phyloP scores from a whole-genome alignment of 2,329 filamentous ascomycete genomes.

The Nannizzia gypsea region DNA sequence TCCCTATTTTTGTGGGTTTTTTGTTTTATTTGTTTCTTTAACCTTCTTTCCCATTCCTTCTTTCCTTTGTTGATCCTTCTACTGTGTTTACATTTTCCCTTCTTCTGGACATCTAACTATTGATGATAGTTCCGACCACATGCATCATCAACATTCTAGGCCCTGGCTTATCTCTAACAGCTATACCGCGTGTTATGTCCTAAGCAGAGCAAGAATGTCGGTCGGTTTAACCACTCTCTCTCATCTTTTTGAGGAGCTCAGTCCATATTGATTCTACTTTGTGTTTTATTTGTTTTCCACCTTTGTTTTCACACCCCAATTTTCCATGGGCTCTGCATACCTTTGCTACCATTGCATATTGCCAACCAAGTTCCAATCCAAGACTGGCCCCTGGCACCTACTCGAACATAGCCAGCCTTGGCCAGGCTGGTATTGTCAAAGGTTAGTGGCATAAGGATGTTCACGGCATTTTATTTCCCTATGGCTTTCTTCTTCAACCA shows the following conservation, averaged over 20 bases:
- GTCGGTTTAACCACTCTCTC: neutral
- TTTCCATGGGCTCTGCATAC: neutral
- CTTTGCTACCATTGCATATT: no score
- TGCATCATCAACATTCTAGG: neutral
- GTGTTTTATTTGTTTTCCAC: neutral
- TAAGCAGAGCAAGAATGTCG: neutral
- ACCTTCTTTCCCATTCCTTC: conserved; percentile 2
- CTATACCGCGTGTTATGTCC: no score
- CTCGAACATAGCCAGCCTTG: neutral
- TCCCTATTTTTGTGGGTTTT: conserved; percentile 9
- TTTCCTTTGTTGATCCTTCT: conserved; percentile 10
- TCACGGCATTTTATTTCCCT: neutral
- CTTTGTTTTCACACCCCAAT: neutral
- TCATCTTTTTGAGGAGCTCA: neutral
- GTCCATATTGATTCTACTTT: neutral
- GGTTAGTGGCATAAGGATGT: neutral
- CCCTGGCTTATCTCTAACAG: neutral
- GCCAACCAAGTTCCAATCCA: neutral
- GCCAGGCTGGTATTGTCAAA: neutral
- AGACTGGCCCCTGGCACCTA: neutral
- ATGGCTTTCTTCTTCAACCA: neutral
- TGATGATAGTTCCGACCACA: neutral
- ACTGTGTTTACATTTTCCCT: conserved; percentile 7
- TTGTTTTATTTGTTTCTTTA: conserved; percentile 7
- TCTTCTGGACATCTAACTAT: neutral